Percentiles rank a stretch among this genome's conserved stretches.
Evolutionary conservation across 495 filamentous ascomycete genomes (phyloP).

Genomic region (Aspergillus bertholletiae): DNA sequence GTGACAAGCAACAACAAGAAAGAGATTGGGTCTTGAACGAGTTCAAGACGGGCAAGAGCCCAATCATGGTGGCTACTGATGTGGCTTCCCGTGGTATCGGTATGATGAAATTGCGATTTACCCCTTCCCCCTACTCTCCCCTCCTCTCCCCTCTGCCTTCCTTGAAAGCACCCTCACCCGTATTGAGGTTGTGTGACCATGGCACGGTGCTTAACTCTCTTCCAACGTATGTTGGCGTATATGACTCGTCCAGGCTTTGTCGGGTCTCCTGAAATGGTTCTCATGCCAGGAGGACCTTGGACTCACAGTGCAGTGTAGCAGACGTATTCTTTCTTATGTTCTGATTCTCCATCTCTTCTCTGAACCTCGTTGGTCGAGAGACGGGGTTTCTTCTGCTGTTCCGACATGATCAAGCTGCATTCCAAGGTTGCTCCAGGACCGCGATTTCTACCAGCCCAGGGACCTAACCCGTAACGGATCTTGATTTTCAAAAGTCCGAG

Average conservation of each 20-base stretch:
- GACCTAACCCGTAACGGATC: slow-evolving; percentile 47
- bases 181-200: slow-evolving; percentile 64
- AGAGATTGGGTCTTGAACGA: slow-evolving; percentile 99
- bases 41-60: slow-evolving; percentile 94
- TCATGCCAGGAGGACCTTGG: slow-evolving; percentile 76
- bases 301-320: slow-evolving; percentile 73
- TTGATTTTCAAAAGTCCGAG: slow-evolving; percentile 59
- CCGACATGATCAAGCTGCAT: slow-evolving; percentile 68
- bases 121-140: slow-evolving; percentile 39
- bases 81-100: slow-evolving; percentile 97
- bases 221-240: slow-evolving; percentile 64
- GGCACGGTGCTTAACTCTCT: slow-evolving; percentile 90
- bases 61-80: slow-evolving; percentile 91
- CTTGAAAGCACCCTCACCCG: slow-evolving; percentile 35
- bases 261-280: slow-evolving; percentile 71
- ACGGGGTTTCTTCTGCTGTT: slow-evolving; percentile 61
- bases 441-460: slow-evolving; percentile 60
- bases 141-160: no score
- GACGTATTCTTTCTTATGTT: slow-evolving; percentile 51
- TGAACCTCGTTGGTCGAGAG: slow-evolving; percentile 69
- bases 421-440: slow-evolving; percentile 68
- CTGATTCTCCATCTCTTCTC: slow-evolving; percentile 72
- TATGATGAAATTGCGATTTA: slow-evolving; percentile 75
- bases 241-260: slow-evolving; percentile 81
- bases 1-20: slow-evolving; percentile 99